Base-by-base conservation (phyloP, 2,329 filamentous ascomycete genomes). In the Davidsoniella eucalypti region DNA sequence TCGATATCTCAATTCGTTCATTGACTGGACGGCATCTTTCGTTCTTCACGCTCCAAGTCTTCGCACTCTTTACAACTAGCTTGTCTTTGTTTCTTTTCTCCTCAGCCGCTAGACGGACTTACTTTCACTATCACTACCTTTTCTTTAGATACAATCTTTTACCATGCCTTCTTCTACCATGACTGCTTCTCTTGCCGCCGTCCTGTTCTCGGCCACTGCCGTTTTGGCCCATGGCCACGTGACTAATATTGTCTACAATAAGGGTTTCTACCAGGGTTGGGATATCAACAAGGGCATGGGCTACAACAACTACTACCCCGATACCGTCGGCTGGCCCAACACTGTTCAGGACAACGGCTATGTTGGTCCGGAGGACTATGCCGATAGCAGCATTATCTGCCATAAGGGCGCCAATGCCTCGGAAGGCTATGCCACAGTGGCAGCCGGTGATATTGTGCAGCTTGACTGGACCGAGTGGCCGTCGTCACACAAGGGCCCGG, bases 391-490 rank as follows among this genome's bases (percentile, higher is more conserved):
- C 50, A 73, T 73, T 56, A 66, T 68, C 57, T 73, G 70, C 59
- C 68, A 72, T 60, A 65, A 64, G 53, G 60, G 56, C 17, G 67
- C 65, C 17, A 65, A 58, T 12, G 64, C 67, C 23, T 69, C 64
- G 8, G 53, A 61, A 38, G 61, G 64, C 50, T 64, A 63, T 16
- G 64, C 67, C 33, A 57, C 58, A 2, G 71, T 82, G 37, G 65
- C 69, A n/a, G 80, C 79, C 12, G 81, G 80, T 54, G 67, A 67
- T 55, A 67, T 67, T 7, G 61, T 84, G 56, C 65, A 72, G 52
- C 63, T 84, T 45, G 69, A 75, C 57, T 84, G 80, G 80, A 74
- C 69, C 52, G 65, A 66, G 14, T 84, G 80, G 80, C 79, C 80
- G n/a, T 67, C 72, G 8, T 72, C 69, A 50, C 71, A 84, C 65